Base-by-base conservation (phyloP, 805 yeast species). In the Candida sanyiensis region DNA sequence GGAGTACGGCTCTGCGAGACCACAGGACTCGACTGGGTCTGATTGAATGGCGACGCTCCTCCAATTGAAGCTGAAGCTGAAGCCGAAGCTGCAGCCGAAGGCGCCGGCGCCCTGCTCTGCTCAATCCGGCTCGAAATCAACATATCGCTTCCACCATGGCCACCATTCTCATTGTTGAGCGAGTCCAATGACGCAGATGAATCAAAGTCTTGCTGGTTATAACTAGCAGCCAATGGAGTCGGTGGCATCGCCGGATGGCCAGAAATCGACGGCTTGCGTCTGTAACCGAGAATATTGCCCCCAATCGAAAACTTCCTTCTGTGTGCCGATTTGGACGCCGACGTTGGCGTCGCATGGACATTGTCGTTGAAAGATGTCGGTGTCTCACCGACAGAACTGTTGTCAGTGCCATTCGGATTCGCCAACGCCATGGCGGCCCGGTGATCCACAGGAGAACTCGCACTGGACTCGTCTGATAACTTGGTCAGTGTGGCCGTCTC, bases 301-400 rank as follows among this genome's bases (percentile, higher is more conserved):
- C 84, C 84, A 46, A 79, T 66, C 2, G 83, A 77, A 50, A 79
- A 79, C 54, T 76, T 78, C 37, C 84, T 62, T 51, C 81, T 67
- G 50, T 77, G 84, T 11, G 67, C 61, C 4, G 25, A 7, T 37
- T 68, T 66, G 35, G 54, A 18, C 7, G 45, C 26, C 35, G 58
- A 39, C 9, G 43, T 31, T 47, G 50, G 62, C 20, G 46, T 53
- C 34, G 50, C 45, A 7, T 29, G 22, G 4, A 11, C 24, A 24
- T 49, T 41, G 10, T 46, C 57, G 11, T 35, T 39, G 16, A 20
- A 28, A 19, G 42, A 43, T n/a, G n/a, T n/a, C 24, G 48, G 45
- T 13, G 45, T 44, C 5, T 50, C 55, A 12, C 43, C 49, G 3
- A 43, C 9, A 3, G 49, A 46, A 21, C 38, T 28, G 20, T 24